Conservation (phyloP, 306 rosid genomes). For the Cucurbita argyrosperma region DNA sequence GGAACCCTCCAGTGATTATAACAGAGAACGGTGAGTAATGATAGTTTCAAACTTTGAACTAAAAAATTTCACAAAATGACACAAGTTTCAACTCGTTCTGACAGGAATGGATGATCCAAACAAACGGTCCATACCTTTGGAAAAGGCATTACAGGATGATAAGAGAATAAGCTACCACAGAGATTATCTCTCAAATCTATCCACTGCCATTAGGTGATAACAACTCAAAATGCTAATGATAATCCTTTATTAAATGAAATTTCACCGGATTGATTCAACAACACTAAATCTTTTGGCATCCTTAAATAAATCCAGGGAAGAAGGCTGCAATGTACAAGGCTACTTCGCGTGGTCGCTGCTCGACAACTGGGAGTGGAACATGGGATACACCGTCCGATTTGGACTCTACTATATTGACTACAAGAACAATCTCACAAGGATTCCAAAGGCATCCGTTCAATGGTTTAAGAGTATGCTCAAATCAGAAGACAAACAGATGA, state of each 20-base stretch:
- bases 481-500: slow-evolving; percentile 8
- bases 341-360: slow-evolving; percentile 92
- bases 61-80: neutral
- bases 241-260: neutral
- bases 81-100: neutral
- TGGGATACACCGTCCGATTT: slow-evolving; percentile 74
- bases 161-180: slow-evolving; percentile 64
- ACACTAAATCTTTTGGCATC: no score
- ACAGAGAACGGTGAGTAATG: slow-evolving; percentile 67
- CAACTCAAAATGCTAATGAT: neutral
- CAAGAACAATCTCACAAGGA: slow-evolving; percentile 71
- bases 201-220: slow-evolving; percentile 73
- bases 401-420: slow-evolving; percentile 84
- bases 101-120: slow-evolving; percentile 87
- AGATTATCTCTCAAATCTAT: slow-evolving; percentile 82
- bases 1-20: slow-evolving; percentile 51
- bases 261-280: neutral
- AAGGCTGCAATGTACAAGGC: slow-evolving; percentile 58
- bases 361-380: slow-evolving; percentile 96
- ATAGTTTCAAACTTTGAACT: neutral
- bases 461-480: slow-evolving; percentile 67
- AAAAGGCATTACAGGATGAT: slow-evolving; percentile 49
- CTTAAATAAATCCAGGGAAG: slow-evolving; percentile 39
- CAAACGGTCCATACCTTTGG: slow-evolving; percentile 25
- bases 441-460: slow-evolving; percentile 63